Conservation (phyloP, 495 filamentous ascomycete genomes). For the Hyaloscypha finlandica region DNA sequence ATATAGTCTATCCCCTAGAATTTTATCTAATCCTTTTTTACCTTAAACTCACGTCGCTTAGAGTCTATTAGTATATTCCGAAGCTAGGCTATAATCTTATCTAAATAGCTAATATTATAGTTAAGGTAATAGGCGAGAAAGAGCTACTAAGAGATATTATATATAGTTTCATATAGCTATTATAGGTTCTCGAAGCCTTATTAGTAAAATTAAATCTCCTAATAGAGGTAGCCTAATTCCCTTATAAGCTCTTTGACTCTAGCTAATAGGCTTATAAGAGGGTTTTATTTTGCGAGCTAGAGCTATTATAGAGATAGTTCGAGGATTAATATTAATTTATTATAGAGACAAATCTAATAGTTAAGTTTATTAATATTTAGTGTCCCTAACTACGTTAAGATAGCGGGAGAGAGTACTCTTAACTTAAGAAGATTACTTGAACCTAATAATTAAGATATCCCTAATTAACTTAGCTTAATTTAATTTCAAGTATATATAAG, state of each 20-base stretch:
- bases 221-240: constrained; percentile 18
- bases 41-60: constrained; percentile 11
- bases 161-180: constrained; percentile 21
- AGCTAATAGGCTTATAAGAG: constrained; percentile 7
- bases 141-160: constrained; percentile 23
- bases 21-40: constrained; percentile 18
- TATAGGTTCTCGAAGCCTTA: constrained; percentile 26
- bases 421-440: not conserved
- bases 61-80: constrained; percentile 19
- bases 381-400: constrained; percentile 2
- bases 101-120: constrained; percentile 5
- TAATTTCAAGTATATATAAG: not conserved
- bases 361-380: constrained; percentile 23
- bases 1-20: constrained; percentile 22
- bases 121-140: constrained; percentile 19
- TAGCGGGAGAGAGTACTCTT: not conserved
- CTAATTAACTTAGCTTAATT: not conserved
- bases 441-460: not conserved
- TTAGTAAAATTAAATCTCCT: constrained; percentile 27
- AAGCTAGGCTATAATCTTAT: constrained; percentile 21
- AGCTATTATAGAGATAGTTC: constrained; percentile 20
- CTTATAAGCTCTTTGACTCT: constrained; percentile 29
- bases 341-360: constrained; percentile 21
- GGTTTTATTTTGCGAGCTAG: constrained; percentile 22
- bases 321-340: constrained; percentile 25